Conservation (phyloP, 495 filamentous ascomycete genomes). For the Tuber borchii region DNA sequence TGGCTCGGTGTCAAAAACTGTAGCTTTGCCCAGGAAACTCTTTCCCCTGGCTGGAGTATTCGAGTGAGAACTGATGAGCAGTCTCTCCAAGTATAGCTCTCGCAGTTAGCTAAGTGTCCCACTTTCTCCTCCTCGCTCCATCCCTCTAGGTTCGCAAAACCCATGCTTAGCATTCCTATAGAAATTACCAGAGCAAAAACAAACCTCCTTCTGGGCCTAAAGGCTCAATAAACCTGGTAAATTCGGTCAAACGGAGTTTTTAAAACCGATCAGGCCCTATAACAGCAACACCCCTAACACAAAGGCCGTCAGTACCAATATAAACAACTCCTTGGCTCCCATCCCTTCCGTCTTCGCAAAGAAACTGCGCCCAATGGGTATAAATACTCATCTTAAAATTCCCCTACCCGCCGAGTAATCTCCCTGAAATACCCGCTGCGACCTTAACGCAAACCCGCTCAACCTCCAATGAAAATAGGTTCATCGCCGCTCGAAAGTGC, state of each 20-base stretch:
- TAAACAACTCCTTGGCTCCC: neutral
- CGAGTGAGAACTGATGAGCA: neutral
- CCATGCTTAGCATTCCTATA: neutral
- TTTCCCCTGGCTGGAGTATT: neutral
- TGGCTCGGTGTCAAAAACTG: neutral
- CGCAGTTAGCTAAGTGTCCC: neutral
- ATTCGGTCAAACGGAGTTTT: neutral
- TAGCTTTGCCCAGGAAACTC: neutral
- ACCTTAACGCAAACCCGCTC: neutral
- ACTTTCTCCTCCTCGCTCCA: neutral
- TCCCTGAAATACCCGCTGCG: neutral
- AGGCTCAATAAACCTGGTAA: neutral
- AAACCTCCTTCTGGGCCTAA: neutral
- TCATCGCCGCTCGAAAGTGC: neutral
- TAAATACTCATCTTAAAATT: neutral
- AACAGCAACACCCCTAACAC: neutral
- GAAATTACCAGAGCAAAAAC: neutral
- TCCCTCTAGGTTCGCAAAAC: neutral
- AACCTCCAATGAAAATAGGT: neutral
- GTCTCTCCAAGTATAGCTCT: neutral
- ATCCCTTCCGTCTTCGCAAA: neutral
- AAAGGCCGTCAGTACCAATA: neutral
- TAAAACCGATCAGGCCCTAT: neutral
- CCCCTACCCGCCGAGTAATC: neutral
- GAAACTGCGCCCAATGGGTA: neutral